A percentile compares a stretch with the other conserved stretches of the same genome.
These are phyloP conservation scores for Solanum corneliomulleri DNA, from an alignment of 257 asterid species.

Conservation along the genomic window DNA sequence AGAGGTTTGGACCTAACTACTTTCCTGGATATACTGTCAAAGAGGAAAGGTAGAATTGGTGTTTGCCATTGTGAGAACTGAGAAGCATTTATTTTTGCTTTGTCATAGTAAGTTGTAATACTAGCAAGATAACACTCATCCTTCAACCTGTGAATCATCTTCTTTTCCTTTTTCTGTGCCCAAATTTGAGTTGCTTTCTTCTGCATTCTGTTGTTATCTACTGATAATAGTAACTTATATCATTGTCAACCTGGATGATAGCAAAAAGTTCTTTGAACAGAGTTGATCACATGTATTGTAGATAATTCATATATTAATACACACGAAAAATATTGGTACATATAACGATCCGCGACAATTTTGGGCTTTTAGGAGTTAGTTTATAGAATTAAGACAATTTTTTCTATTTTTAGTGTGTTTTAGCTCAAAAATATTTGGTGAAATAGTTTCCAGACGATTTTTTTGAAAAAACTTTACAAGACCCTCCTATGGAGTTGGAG, in stretches of 20 bases:
- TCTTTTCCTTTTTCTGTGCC: not conserved
- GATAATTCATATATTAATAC: not conserved
- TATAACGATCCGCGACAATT: not conserved
- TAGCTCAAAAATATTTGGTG: not conserved
- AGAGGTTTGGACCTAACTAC: not conserved
- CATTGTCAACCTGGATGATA: not conserved
- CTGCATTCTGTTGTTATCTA: not conserved
- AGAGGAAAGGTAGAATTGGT: not conserved
- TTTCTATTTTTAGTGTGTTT: not conserved
- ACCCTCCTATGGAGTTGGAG: not conserved
- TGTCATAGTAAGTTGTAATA: not conserved
- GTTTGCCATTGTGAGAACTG: not conserved
- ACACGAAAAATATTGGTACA: not conserved
- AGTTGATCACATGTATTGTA: not conserved
- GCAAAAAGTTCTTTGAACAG: not conserved
- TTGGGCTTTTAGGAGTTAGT: not conserved
- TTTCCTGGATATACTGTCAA: not conserved
- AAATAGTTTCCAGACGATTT: too few relatives aligned
- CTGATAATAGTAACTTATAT: not conserved
- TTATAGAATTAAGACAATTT: not conserved
- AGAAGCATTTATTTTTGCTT: not conserved
- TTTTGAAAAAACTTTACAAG: not conserved
- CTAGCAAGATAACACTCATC: not conserved
- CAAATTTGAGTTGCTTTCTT: not conserved
- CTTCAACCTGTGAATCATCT: not conserved